These are phyloP conservation scores for Acorus gramineus DNA, from an alignment of 106 monocot species.

Conservation along the genomic window DNA sequence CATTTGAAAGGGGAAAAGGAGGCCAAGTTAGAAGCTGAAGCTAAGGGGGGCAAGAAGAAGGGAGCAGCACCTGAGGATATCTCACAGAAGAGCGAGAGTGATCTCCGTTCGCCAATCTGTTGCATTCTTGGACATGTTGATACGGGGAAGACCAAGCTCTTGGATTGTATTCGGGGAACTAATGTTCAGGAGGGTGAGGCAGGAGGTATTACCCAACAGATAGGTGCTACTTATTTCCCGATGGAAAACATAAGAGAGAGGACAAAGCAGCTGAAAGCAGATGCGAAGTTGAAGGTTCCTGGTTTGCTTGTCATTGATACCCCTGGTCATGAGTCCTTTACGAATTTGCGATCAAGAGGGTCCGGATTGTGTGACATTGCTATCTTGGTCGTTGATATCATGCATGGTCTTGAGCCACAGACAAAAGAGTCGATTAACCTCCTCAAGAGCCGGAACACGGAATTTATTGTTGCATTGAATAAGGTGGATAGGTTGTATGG, in stretches of 20 bases:
- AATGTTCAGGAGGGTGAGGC: conserved; percentile 97
- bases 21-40: background rate
- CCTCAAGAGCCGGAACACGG: conserved; percentile 62
- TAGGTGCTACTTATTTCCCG: conserved; percentile 95
- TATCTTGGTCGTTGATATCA: conserved; percentile 93
- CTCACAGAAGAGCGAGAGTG: conserved; percentile 24
- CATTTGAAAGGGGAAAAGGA: conserved; percentile 12
- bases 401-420: conserved; percentile 97
- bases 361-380: conserved; percentile 97
- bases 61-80: conserved; percentile 9
- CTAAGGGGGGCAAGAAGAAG: conserved; percentile 8
- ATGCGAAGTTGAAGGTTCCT: conserved; percentile 86
- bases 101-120: conserved; percentile 89
- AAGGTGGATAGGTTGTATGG: conserved; percentile 99
- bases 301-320: conserved; percentile 99
- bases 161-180: conserved; percentile 85
- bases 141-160: conserved; percentile 94
- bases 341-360: conserved; percentile 90
- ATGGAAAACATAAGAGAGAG: conserved; percentile 94
- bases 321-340: conserved; percentile 95
- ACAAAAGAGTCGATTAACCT: conserved; percentile 92
- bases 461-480: conserved; percentile 96
- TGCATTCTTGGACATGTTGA: conserved; percentile 99
- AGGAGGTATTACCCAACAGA: conserved; percentile 98
- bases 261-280: conserved; percentile 86